Percentiles rank a stretch among this genome's conserved stretches.
Conservation (phyloP, 2,329 filamentous ascomycete genomes). For the Ceratocystis destructans region DNA sequence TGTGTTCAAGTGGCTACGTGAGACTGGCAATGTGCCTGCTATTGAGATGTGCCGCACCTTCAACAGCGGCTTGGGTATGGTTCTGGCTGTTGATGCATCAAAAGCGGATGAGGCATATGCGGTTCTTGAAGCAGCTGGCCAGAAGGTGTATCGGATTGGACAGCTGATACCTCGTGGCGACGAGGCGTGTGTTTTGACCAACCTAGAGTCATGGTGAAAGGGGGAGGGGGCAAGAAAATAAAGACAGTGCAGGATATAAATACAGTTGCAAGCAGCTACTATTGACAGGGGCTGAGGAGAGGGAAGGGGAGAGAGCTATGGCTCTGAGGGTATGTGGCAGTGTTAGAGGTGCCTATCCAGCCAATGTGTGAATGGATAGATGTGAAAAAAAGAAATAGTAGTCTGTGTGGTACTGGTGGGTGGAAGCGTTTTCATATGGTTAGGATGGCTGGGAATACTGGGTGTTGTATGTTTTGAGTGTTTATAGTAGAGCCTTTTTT, state of each 20-base stretch:
- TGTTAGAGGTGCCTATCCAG: neutral
- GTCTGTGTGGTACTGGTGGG: neutral
- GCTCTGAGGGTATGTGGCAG: neutral
- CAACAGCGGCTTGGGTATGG: slow-evolving; percentile 93
- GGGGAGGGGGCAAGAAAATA: neutral
- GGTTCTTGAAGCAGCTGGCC: slow-evolving; percentile 52
- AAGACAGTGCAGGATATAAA: no score
- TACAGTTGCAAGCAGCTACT: neutral
- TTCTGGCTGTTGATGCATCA: slow-evolving; percentile 58
- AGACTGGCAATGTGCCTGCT: slow-evolving; percentile 53
- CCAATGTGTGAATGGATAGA: neutral
- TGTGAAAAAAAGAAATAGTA: neutral
- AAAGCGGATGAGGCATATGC: slow-evolving; percentile 47
- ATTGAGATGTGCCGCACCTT: slow-evolving; percentile 83
- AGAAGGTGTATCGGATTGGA: slow-evolving; percentile 67
- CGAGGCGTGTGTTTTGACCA: slow-evolving; percentile 20
- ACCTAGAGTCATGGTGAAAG: slow-evolving; percentile 18
- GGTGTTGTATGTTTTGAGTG: neutral
- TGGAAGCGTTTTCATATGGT: neutral
- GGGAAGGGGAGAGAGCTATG: neutral
- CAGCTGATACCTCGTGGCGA: slow-evolving; percentile 46
- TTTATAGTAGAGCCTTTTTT: neutral
- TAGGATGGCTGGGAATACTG: slow-evolving; percentile 1
- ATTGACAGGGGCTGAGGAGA: neutral
- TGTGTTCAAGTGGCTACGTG: slow-evolving; percentile 80